Percentiles rank a stretch among this genome's conserved stretches.
These are phyloP conservation scores for Kluyveromyces sp. DNA, from an alignment of 1,139 yeast species.

Conservation along the genomic window DNA sequence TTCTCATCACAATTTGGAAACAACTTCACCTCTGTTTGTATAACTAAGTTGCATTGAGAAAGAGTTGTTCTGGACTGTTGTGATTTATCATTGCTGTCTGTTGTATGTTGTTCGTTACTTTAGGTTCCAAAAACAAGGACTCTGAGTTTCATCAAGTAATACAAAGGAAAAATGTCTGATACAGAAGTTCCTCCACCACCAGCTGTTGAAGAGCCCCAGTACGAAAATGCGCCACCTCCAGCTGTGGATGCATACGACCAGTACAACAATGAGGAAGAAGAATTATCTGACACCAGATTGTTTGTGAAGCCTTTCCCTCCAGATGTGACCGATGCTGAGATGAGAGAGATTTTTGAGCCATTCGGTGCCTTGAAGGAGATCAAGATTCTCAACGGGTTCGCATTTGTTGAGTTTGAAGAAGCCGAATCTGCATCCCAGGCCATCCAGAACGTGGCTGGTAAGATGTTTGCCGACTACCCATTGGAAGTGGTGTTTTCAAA, in stretches of 20 bases:
- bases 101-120: too few relatives aligned
- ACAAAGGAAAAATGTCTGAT: constrained; percentile 7
- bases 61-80: too few relatives aligned
- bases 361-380: constrained; percentile 63
- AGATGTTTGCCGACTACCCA: constrained; percentile 54
- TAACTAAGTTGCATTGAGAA: too few relatives aligned
- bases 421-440: constrained; percentile 63
- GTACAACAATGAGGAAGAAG: constrained; percentile 27
- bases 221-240: constrained; percentile 14
- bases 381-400: constrained; percentile 68
- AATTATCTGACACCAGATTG: constrained; percentile 43
- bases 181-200: constrained; percentile 10
- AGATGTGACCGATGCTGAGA: constrained; percentile 45
- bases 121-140: too few relatives aligned
- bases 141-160: neutral
- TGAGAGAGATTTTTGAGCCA: constrained; percentile 59
- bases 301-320: constrained; percentile 49
- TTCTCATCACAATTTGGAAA: too few relatives aligned
- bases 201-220: constrained; percentile 15
- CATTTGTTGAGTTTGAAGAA: constrained; percentile 63
- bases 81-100: too few relatives aligned
- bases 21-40: too few relatives aligned
- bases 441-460: constrained; percentile 51
- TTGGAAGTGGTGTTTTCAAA: constrained; percentile 65
- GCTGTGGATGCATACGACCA: constrained; percentile 16